Evolutionary conservation across 2,329 filamentous ascomycete species (phyloP).

Genomic region (Cercospora sesami): DNA sequence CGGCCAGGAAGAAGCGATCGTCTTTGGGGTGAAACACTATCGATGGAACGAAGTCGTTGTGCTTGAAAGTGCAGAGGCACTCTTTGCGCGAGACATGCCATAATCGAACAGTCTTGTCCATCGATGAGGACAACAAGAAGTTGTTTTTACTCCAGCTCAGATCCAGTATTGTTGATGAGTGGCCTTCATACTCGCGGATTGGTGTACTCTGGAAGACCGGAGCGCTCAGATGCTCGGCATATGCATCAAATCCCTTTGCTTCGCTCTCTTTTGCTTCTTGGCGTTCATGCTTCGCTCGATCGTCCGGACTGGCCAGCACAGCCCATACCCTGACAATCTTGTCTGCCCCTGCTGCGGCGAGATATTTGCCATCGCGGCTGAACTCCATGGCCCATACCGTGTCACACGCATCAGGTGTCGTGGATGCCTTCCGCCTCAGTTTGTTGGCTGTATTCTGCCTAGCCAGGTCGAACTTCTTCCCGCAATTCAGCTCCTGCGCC

Average conservation of each 20-base stretch:
- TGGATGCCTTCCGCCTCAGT: constrained; percentile 48
- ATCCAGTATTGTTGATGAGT: constrained; percentile 82
- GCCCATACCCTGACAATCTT: constrained; percentile 83
- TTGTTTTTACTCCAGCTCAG: constrained; percentile 99
- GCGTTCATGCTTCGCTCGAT: constrained; percentile 71
- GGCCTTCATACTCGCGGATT: constrained; percentile 75
- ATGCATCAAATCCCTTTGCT: constrained; percentile 54
- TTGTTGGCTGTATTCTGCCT: constrained; percentile 31
- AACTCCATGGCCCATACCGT: constrained; percentile 93
- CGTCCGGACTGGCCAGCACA: constrained; percentile 78
- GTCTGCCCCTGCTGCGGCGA: constrained; percentile 91
- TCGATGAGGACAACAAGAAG: constrained; percentile 90
- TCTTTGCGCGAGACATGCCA: constrained; percentile 88
- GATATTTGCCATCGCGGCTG: constrained; percentile 84
- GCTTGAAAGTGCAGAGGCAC: constrained; percentile 89
- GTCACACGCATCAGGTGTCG: constrained; percentile 28
- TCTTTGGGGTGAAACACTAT: constrained; percentile 93
- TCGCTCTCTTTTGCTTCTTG: constrained; percentile 58
- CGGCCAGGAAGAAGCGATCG: constrained; percentile 94
- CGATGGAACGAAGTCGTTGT: constrained; percentile 91
- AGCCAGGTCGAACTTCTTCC: constrained; percentile 22
- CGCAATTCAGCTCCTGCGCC: constrained; percentile 72
- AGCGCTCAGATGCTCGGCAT: constrained; percentile 65
- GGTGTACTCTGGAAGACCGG: constrained; percentile 85
- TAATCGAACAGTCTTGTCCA: constrained; percentile 94